phyloP scores from a whole-genome alignment of 306 rosid species.

The Medicago lupulina region DNA sequence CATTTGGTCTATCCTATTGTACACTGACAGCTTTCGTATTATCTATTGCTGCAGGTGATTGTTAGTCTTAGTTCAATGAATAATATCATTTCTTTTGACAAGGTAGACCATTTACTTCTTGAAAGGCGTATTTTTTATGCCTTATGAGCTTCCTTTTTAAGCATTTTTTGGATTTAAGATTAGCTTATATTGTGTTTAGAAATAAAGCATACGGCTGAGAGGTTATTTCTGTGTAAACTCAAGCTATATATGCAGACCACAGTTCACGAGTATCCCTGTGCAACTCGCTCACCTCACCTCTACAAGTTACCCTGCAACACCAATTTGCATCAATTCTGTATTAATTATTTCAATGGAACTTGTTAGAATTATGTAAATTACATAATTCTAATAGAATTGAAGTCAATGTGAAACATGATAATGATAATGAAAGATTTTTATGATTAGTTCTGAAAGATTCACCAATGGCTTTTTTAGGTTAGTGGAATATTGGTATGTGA shows the following conservation, averaged over 20 bases:
- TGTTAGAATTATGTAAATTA: conserved; percentile 1
- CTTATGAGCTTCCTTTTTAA: conserved; percentile 14
- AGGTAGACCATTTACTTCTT: conserved; percentile 61
- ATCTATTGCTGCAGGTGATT: conserved; percentile 78
- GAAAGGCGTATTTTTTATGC: conserved; percentile 31
- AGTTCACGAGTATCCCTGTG: not conserved
- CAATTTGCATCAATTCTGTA: conserved; percentile 23
- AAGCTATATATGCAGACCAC: not conserved
- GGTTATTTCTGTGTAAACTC: conserved; percentile 17
- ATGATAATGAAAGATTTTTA: not conserved
- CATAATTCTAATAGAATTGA: too few species aligned
- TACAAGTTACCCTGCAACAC: conserved; percentile 19
- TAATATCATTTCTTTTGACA: conserved; percentile 74
- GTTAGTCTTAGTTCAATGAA: conserved; percentile 80
- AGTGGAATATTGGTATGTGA: conserved; percentile 96
- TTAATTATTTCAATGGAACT: conserved; percentile 8
- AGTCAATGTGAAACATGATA: conserved; percentile 22
- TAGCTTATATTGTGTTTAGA: conserved; percentile 28
- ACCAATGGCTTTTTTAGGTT: conserved; percentile 63
- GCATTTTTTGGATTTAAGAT: conserved; percentile 30
- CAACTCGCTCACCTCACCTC: conserved; percentile 6
- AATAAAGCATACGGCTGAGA: conserved; percentile 11
- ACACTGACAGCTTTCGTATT: conserved; percentile 35
- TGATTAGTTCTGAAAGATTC: conserved; percentile 43
- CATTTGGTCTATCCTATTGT: conserved; percentile 5